Percentiles rank a stretch among this genome's conserved stretches.
Conservation (phyloP, 441 rosid genomes). For the Codiaeum variegatum region DNA sequence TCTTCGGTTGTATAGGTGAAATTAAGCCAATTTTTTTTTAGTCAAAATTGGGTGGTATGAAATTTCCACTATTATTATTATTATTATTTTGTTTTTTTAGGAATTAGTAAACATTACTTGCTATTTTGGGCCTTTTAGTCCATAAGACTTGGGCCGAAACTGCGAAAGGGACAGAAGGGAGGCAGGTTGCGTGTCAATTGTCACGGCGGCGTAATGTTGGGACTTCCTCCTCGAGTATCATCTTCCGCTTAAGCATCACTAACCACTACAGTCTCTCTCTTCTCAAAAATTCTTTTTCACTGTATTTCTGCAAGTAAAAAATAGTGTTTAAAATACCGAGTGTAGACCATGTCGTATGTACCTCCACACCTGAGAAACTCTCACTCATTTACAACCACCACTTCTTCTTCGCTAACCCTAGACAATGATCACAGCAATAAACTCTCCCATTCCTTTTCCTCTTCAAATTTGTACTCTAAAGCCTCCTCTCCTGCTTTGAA, state of each 20-base stretch:
- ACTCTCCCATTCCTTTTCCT: slow-evolving; percentile 21
- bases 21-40: too few species aligned
- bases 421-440: slow-evolving; percentile 13
- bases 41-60: too few species aligned
- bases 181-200: neutral
- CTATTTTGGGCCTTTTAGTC: too few species aligned
- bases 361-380: slow-evolving; percentile 35
- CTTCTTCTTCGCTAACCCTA: slow-evolving; percentile 15
- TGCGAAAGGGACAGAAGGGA: too few species aligned
- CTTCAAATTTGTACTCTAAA: slow-evolving; percentile 15
- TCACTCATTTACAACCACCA: neutral
- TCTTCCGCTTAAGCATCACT: neutral
- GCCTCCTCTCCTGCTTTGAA: slow-evolving; percentile 6
- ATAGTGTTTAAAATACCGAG: neutral
- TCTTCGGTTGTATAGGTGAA: too few species aligned
- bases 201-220: neutral
- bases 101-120: too few species aligned
- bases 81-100: too few species aligned
- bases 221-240: neutral
- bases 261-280: neutral
- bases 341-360: slow-evolving; percentile 32
- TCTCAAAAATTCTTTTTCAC: neutral
- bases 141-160: too few species aligned
- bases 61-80: too few species aligned
- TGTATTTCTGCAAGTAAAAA: neutral